phyloP scores from a whole-genome alignment of 305 asterid genomes.

The Ilex paraguariensis region DNA sequence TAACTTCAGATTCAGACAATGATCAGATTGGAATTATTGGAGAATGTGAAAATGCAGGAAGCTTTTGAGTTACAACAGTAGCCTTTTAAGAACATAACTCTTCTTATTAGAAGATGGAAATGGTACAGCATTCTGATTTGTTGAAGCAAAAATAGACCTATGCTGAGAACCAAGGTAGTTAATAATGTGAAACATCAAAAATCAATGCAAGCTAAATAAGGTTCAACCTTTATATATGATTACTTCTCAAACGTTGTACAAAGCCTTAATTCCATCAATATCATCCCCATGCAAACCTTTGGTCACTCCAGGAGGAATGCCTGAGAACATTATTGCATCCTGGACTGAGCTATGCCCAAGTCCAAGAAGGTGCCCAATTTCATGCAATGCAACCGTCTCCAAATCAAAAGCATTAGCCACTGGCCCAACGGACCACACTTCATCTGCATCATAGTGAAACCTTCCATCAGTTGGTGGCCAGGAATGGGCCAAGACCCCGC shows the following conservation, averaged over 20 bases:
- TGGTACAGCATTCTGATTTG: no score
- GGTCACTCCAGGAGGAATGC: neutral
- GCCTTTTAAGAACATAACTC: no score
- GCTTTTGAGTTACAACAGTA: conserved; percentile 3
- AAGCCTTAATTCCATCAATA: neutral
- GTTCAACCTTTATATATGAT: neutral
- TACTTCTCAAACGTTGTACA: neutral
- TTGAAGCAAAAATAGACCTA: no score
- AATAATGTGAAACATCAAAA: no score
- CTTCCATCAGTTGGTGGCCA: conserved; percentile 8
- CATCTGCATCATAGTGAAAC: conserved; percentile 13
- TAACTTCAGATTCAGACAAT: conserved; percentile 61
- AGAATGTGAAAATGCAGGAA: conserved; percentile 59
- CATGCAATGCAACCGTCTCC: conserved; percentile 15
- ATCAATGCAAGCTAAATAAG: no score
- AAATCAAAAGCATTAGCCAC: neutral
- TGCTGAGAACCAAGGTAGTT: no score
- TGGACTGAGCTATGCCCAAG: conserved; percentile 8
- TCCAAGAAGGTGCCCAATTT: conserved; percentile 21
- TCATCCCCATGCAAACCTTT: conserved; percentile 9
- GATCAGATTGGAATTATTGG: conserved; percentile 49
- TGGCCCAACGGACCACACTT: neutral
- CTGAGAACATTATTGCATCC: conserved; percentile 9
- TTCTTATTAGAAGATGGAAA: no score
- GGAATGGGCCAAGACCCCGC: conserved; percentile 6